Percentiles rank a stretch among this genome's conserved stretches.
These are phyloP conservation scores for Kwoniella newhampshirensis DNA, from an alignment of 768 basidiomycete genomes.

Conservation along the genomic window DNA sequence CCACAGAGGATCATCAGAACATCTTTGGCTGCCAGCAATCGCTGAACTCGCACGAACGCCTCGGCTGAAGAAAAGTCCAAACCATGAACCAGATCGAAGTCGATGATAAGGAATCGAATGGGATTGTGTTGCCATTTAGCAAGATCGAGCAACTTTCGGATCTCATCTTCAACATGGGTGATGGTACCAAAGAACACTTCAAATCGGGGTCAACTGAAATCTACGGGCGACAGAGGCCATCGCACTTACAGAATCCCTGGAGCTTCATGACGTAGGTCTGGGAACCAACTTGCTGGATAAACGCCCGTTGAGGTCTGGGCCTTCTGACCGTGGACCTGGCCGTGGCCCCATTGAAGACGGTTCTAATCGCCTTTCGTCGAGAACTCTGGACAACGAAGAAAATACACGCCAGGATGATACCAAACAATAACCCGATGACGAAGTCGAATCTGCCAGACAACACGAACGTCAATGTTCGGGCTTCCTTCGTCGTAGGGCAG, in stretches of 20 bases:
- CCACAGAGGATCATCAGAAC: conserved; percentile 90
- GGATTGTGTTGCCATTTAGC: conserved; percentile 71
- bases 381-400: conserved; percentile 98
- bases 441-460: conserved; percentile 64
- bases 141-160: conserved; percentile 70
- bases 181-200: conserved; percentile 68
- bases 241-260: conserved; percentile 62
- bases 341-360: conserved; percentile 75
- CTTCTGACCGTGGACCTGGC: conserved; percentile 88
- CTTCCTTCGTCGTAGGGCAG: not conserved
- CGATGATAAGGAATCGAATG: conserved; percentile 85
- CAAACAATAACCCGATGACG: conserved; percentile 86
- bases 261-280: conserved; percentile 85
- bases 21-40: conserved; percentile 70
- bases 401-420: conserved; percentile 88
- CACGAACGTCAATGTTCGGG: too few relatives aligned
- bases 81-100: conserved; percentile 78
- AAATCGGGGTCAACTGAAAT: not conserved
- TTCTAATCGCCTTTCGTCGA: conserved; percentile 76
- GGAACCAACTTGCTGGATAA: conserved; percentile 86
- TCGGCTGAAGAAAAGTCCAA: conserved; percentile 95
- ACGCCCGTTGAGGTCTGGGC: conserved; percentile 80
- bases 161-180: conserved; percentile 79
- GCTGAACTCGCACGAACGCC: conserved; percentile 86
- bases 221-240: conserved; percentile 44